Conservation (phyloP, 441 rosid genomes). For the Flueggea neowawraea region DNA sequence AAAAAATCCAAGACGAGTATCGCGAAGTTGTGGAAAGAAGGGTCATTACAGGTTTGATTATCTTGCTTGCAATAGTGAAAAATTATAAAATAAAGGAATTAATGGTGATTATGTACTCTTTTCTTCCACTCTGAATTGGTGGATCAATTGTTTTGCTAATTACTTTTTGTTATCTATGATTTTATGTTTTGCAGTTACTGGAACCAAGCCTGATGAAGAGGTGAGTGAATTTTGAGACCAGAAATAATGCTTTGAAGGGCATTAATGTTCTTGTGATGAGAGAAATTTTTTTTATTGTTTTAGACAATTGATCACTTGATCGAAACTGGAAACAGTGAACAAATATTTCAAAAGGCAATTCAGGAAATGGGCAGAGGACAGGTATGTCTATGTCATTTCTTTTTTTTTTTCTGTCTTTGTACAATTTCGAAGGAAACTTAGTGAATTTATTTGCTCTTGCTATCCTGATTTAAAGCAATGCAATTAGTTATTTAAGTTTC, state of each 20-base stretch:
- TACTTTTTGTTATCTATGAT: slow-evolving; percentile 12
- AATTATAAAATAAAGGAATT: neutral
- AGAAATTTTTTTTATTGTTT: slow-evolving; percentile 5
- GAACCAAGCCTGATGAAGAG: slow-evolving; percentile 71
- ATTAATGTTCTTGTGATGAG: slow-evolving; percentile 21
- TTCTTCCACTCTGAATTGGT: neutral
- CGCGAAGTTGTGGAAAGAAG: slow-evolving; percentile 93
- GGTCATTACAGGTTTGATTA: slow-evolving; percentile 61
- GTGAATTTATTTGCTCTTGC: too few relatives aligned
- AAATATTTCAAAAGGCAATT: slow-evolving; percentile 87
- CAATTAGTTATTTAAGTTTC: too few relatives aligned
- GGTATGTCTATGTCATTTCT: slow-evolving; percentile 25
- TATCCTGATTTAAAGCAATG: too few relatives aligned
- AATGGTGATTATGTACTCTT: too few relatives aligned
- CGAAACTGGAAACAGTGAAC: slow-evolving; percentile 95
- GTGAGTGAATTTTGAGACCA: slow-evolving; percentile 32
- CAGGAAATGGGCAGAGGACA: slow-evolving; percentile 94
- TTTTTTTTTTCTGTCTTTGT: too few relatives aligned
- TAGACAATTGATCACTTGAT: slow-evolving; percentile 86
- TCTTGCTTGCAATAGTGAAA: neutral
- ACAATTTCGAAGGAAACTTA: too few relatives aligned
- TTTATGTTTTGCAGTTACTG: slow-evolving; percentile 45
- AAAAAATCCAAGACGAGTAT: slow-evolving; percentile 83
- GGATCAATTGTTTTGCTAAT: slow-evolving; percentile 1
- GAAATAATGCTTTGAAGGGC: slow-evolving; percentile 4